These are phyloP conservation scores for Trichoderma orchidacearum DNA, from an alignment of 495 filamentous ascomycete genomes.

Conservation along the genomic window DNA sequence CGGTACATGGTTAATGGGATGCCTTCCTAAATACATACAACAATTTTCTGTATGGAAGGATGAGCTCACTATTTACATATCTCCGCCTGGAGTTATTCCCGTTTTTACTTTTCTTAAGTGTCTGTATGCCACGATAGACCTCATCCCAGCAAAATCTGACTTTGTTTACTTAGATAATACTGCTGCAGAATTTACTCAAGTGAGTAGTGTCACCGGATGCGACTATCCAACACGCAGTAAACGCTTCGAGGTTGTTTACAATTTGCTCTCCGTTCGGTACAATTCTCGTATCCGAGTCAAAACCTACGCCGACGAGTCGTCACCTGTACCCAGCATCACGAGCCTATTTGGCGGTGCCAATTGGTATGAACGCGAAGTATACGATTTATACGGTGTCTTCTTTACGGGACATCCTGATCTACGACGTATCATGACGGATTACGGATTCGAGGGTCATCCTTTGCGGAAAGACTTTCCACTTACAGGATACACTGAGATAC, in stretches of 20 bases:
- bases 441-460: slow-evolving; percentile 97
- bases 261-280: slow-evolving; percentile 86
- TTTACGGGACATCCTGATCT: slow-evolving; percentile 92
- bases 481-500: slow-evolving; percentile 96
- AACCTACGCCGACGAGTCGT: slow-evolving; percentile 95
- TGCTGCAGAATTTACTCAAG: slow-evolving; percentile 86
- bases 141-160: not conserved
- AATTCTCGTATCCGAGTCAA: slow-evolving; percentile 96
- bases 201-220: slow-evolving; percentile 83
- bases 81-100: slow-evolving; percentile 75
- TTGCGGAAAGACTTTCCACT: slow-evolving; percentile 96
- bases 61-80: slow-evolving; percentile 86
- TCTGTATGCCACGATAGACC: slow-evolving; percentile 15
- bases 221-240: slow-evolving; percentile 91
- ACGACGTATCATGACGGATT: slow-evolving; percentile 98
- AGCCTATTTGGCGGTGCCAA: slow-evolving; percentile 85
- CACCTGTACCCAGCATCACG: slow-evolving; percentile 82
- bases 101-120: slow-evolving; percentile 90
- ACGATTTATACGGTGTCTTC: slow-evolving; percentile 96
- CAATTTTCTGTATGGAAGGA: slow-evolving; percentile 99
- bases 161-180: slow-evolving; percentile 55
- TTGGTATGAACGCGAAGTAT: slow-evolving; percentile 97
- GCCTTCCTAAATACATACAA: slow-evolving; percentile 93
- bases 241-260: slow-evolving; percentile 98
- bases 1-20: slow-evolving; percentile 91